A percentile compares a stretch with the other conserved stretches of the same genome.
Evolutionary conservation across 2,329 filamentous ascomycete genomes (phyloP).

Genomic region (Monosporascus cannonballus): DNA sequence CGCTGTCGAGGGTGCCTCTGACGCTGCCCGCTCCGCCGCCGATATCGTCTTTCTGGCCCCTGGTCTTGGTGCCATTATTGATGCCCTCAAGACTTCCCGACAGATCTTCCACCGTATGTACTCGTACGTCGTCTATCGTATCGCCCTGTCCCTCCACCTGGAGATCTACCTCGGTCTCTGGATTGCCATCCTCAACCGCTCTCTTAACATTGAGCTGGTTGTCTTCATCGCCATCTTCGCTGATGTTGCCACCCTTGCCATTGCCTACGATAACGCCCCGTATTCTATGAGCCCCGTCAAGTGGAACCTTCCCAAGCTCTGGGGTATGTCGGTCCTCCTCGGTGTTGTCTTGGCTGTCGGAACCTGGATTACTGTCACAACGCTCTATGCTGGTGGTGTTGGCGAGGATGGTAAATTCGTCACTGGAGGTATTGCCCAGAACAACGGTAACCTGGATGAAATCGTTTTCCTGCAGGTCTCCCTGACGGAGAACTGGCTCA

Average conservation of each 20-base stretch:
- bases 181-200: conserved; percentile 82
- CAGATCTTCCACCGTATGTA: conserved; percentile 98
- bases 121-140: conserved; percentile 92
- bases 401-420: conserved; percentile 32
- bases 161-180: conserved; percentile 88
- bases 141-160: conserved; percentile 83
- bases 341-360: conserved; percentile 75
- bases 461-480: conserved; percentile 87
- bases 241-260: conserved; percentile 85
- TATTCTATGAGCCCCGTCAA: conserved; percentile 83
- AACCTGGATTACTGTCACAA: conserved; percentile 85
- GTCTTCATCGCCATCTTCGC: conserved; percentile 95
- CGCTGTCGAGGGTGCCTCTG: conserved; percentile 85
- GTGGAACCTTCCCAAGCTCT: conserved; percentile 92
- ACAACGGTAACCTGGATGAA: conserved; percentile 74
- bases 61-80: conserved; percentile 86
- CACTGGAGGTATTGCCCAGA: conserved; percentile 81
- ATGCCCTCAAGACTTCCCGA: conserved; percentile 85
- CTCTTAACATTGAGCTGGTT: conserved; percentile 78
- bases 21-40: conserved; percentile 83
- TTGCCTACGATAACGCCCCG: conserved; percentile 89
- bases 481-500: conserved; percentile 91
- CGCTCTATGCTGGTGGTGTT: conserved; percentile 57
- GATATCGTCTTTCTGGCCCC: conserved; percentile 93
- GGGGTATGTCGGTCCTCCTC: conserved; percentile 84